Evolutionary conservation across 2,329 filamentous ascomycete species (phyloP).

Genomic region (Fusarium sp.): DNA sequence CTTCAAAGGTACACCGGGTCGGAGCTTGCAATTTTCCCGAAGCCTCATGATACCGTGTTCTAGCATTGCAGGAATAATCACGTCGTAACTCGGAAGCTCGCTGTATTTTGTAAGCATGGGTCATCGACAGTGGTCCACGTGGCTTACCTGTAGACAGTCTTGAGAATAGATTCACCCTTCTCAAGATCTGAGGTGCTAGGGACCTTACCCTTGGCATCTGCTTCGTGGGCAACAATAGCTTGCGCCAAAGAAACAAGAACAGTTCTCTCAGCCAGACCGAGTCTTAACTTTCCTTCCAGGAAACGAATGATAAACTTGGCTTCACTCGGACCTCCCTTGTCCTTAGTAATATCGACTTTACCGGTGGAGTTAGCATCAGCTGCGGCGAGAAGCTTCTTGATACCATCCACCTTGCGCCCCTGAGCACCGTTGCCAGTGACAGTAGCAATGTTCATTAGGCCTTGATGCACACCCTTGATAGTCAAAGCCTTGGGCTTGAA

Average conservation of each 20-base stretch:
- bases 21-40: conserved; percentile 85
- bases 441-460: conserved; percentile 87
- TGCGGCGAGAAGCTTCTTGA: conserved; percentile 95
- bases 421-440: conserved; percentile 88
- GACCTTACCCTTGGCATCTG: conserved; percentile 72
- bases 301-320: conserved; percentile 94
- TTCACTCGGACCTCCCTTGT: conserved; percentile 94
- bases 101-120: conserved; percentile 60
- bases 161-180: conserved; percentile 85
- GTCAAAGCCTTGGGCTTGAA: conserved; percentile 96
- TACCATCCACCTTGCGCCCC: conserved; percentile 88
- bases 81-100: conserved; percentile 93
- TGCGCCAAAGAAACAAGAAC: conserved; percentile 91
- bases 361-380: conserved; percentile 78
- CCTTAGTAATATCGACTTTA: conserved; percentile 88
- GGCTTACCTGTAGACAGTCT: conserved; percentile 84
- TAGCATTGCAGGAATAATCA: conserved; percentile 90
- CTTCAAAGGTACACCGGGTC: conserved; percentile 93
- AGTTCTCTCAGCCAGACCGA: conserved; percentile 92
- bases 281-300: conserved; percentile 89
- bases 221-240: conserved; percentile 86
- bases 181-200: conserved; percentile 81
- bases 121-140: not conserved
- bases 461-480: conserved; percentile 85
- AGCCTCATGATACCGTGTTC: conserved; percentile 86